Percentiles rank a stretch among this genome's conserved stretches.
Evolutionary conservation across 768 basidiomycete species (phyloP).

Genomic region (Termitomyces titanicus): DNA sequence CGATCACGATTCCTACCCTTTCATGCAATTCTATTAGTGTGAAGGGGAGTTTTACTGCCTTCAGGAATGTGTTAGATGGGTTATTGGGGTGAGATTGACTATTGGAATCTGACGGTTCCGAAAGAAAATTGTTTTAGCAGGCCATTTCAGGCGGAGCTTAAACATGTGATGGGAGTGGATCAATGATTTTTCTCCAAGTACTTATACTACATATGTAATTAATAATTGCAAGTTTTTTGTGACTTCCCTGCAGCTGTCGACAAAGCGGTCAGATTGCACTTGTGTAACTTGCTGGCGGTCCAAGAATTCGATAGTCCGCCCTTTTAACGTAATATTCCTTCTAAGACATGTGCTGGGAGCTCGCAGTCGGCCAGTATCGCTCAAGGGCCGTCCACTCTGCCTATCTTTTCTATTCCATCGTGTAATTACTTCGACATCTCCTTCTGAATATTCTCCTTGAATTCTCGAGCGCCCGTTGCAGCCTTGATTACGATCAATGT

Average conservation of each 20-base stretch:
- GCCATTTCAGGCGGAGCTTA: conserved; percentile 17
- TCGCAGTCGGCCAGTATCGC: too few relatives aligned
- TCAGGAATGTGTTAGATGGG: conserved; percentile 16
- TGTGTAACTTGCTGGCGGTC: too few relatives aligned
- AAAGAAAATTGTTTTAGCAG: conserved; percentile 13
- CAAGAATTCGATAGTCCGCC: too few relatives aligned
- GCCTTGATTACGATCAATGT: conserved; percentile 21
- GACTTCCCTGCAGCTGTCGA: too few relatives aligned
- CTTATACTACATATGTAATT: too few relatives aligned
- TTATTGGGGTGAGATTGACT: conserved; percentile 16
- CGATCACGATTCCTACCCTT: conserved; percentile 13
- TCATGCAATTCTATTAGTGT: conserved; percentile 22
- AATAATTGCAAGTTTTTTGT: too few relatives aligned
- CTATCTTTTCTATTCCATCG: background rate
- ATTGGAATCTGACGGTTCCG: conserved; percentile 1
- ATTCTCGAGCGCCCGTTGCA: conserved; percentile 27
- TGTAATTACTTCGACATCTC: conserved; percentile 21
- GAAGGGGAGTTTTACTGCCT: conserved; percentile 28
- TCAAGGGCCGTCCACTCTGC: too few relatives aligned
- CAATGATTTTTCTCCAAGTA: background rate
- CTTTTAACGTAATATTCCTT: too few relatives aligned
- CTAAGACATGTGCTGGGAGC: too few relatives aligned
- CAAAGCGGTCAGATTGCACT: too few relatives aligned
- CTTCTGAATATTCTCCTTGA: conserved; percentile 33
- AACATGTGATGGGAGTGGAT: conserved; percentile 6